Evolutionary conservation across 768 basidiomycete species (phyloP), one percentile per base, ranked within the genome.

Genomic region (Dacryopinax spathularia): DNA sequence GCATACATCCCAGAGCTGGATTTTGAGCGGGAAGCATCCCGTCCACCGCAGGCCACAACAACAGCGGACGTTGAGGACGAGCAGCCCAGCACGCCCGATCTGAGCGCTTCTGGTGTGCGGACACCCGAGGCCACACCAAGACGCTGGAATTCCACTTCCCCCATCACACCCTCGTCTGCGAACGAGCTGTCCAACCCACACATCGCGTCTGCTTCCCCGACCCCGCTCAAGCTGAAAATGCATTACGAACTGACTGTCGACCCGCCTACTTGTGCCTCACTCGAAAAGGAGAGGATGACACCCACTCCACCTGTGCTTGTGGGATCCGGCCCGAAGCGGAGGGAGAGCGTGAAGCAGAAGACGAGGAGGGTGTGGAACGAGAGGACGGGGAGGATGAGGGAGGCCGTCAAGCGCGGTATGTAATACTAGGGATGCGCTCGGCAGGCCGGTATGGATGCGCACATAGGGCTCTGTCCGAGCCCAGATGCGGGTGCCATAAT

Each of bases 1-100:
- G 48, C 48, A 10, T 56, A 56, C 48, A 56, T 56, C 48, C 48
- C 48, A 22, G 48, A 56, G 29, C 13, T 56, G 48, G 48, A 56
- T 9, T 56, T 20, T 6, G 48, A 29, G 13, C 13, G 13, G 2
- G 48, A 56, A n/a, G n/a, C n/a, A n/a, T n/a, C n/a, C n/a, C n/a
- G 13, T 27, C 48, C 9, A 29, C 25, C 3, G 48, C 6, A 6
- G 18, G 18, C 6, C 39, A 56, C 18, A 56, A 10, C 29, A 29
- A 56, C 13, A 18, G 3, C 10, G 13, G 15, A 9, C 12, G 13
- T 10, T 22, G 48, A 56, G 25, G 29, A 44, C 10, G n/a, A 27
- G 48, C 48, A 56, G 48, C 9, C 10, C 48, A 29, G 6, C 22
- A 56, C 48, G 10, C 48, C 48, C 7, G 48, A 56, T 6, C 9